Evolutionary conservation across 495 filamentous ascomycete species (phyloP).

Genomic region (Chlorociboria aeruginascens): DNA sequence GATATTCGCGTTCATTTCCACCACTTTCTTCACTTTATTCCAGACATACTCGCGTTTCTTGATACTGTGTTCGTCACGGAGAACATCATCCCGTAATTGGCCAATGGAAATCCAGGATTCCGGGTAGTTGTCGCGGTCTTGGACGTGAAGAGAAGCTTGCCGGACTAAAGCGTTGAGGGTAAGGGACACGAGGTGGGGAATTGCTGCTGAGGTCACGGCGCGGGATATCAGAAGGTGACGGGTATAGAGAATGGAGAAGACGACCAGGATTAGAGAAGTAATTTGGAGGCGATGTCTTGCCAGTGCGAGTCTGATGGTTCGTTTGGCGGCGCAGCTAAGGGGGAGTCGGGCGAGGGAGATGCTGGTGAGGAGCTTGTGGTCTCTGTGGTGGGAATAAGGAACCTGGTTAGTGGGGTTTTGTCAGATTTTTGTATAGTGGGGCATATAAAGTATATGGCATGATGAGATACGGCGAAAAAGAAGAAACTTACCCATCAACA

Average conservation of each 20-base stretch:
- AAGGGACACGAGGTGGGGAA: slow-evolving; percentile 69
- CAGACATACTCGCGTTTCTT: slow-evolving; percentile 65
- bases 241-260: slow-evolving; percentile 40
- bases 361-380: slow-evolving; percentile 46
- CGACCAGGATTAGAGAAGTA: slow-evolving; percentile 49
- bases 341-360: slow-evolving; percentile 81
- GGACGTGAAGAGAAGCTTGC: slow-evolving; percentile 66
- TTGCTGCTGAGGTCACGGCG: slow-evolving; percentile 50
- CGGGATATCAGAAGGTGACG: slow-evolving; percentile 42
- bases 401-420: slow-evolving; percentile 61
- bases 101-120: slow-evolving; percentile 77
- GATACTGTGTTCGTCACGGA: slow-evolving; percentile 69
- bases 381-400: slow-evolving; percentile 58
- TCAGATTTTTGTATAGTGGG: slow-evolving; percentile 13
- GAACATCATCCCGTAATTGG: slow-evolving; percentile 82
- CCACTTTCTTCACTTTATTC: slow-evolving; percentile 66
- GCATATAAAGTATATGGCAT: neutral
- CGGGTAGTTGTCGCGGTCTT: slow-evolving; percentile 41
- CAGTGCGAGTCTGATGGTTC: slow-evolving; percentile 84
- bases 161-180: slow-evolving; percentile 71
- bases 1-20: slow-evolving; percentile 90
- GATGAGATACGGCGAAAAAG: neutral
- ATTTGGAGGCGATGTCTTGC: slow-evolving; percentile 90
- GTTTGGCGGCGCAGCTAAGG: slow-evolving; percentile 74
- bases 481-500: slow-evolving; percentile 58